These are phyloP conservation scores for Eucommia ulmoides DNA, from an alignment of 257 asterid species.

Conservation along the genomic window DNA sequence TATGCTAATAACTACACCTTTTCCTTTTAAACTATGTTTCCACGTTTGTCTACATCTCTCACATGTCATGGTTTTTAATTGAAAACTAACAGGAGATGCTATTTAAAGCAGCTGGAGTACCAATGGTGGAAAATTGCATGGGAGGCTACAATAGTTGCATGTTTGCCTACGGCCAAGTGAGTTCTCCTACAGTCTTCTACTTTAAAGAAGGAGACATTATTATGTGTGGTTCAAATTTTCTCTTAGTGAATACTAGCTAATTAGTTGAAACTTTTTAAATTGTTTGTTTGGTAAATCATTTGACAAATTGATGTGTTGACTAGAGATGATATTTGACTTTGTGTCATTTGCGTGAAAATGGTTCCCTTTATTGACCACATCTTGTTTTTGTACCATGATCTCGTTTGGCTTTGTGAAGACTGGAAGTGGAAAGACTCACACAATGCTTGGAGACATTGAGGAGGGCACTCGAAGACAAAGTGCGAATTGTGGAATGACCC, in stretches of 20 bases:
- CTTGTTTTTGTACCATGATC: constrained; percentile 3
- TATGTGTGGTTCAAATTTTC: neutral
- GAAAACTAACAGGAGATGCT: constrained; percentile 61
- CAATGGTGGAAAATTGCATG: constrained; percentile 96
- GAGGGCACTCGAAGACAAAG: constrained; percentile 91
- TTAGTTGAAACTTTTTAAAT: too few relatives aligned
- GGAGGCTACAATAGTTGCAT: constrained; percentile 96
- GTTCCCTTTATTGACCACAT: neutral
- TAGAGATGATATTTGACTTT: neutral
- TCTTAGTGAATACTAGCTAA: too few relatives aligned
- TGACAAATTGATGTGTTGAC: neutral
- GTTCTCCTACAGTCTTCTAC: constrained; percentile 10
- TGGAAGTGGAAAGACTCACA: constrained; percentile 98
- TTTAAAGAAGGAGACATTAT: too few relatives aligned
- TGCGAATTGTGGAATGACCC: constrained; percentile 92
- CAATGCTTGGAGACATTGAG: constrained; percentile 99
- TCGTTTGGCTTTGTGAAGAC: constrained; percentile 32
- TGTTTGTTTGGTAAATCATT: neutral
- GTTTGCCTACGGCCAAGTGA: constrained; percentile 98
- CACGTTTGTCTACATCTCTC: too few relatives aligned
- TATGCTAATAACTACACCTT: constrained; percentile 7
- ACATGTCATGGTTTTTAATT: constrained; percentile 6
- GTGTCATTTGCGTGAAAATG: neutral
- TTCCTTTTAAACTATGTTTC: neutral
- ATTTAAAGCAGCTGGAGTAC: constrained; percentile 80